These are phyloP conservation scores for Cucurbita argyrosperma DNA, from an alignment of 306 rosid genomes.

Conservation along the genomic window DNA sequence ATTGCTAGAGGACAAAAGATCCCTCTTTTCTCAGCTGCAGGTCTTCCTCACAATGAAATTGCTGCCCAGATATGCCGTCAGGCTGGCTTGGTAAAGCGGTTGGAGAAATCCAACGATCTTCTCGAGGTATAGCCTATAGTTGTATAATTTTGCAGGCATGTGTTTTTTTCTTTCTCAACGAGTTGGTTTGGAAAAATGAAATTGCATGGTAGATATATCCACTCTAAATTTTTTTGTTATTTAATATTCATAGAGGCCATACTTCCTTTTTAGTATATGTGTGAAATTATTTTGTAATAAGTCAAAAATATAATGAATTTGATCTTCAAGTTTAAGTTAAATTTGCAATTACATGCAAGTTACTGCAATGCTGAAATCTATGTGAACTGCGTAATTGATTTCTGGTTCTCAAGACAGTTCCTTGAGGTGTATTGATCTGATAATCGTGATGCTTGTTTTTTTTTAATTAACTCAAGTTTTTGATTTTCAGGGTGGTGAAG, in stretches of 20 bases:
- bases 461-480: neutral
- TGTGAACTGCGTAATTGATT: neutral
- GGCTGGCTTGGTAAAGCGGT: slow-evolving; percentile 95
- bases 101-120: slow-evolving; percentile 81
- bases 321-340: neutral
- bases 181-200: neutral
- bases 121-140: slow-evolving; percentile 49
- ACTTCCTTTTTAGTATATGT: neutral
- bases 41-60: slow-evolving; percentile 98
- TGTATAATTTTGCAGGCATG: neutral
- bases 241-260: neutral
- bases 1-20: slow-evolving; percentile 99
- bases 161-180: neutral
- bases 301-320: neutral
- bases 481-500: slow-evolving; percentile 51
- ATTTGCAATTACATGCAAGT: neutral
- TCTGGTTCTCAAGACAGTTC: neutral
- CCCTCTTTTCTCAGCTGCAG: slow-evolving; percentile 98
- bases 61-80: slow-evolving; percentile 99
- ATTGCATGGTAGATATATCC: neutral
- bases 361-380: neutral
- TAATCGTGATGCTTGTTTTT: neutral
- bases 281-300: neutral
- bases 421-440: neutral
- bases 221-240: neutral